phyloP scores from a whole-genome alignment of 2,329 filamentous ascomycete genomes.

The Bipolaris victoriae region DNA sequence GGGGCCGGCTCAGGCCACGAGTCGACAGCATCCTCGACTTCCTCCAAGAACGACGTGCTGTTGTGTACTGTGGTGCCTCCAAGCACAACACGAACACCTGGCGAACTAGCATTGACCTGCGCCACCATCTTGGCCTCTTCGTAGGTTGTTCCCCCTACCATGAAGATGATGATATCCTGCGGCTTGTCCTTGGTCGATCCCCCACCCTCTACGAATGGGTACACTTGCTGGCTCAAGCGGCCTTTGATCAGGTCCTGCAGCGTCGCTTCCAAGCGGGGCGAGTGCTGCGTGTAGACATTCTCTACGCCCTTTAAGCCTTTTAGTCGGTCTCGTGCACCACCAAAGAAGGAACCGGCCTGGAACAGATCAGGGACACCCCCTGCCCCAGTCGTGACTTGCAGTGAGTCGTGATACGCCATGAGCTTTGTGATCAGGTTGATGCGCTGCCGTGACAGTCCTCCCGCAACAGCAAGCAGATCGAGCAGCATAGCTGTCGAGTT shows the following conservation, averaged over 20 bases:
- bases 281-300: constrained; percentile 98
- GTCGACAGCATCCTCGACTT: constrained; percentile 86
- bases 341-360: constrained; percentile 85
- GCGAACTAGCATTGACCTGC: constrained; percentile 89
- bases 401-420: constrained; percentile 81
- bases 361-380: constrained; percentile 90
- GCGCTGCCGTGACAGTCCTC: constrained; percentile 75
- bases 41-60: constrained; percentile 83
- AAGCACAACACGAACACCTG: constrained; percentile 85
- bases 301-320: constrained; percentile 97
- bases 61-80: constrained; percentile 91
- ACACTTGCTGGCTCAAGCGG: constrained; percentile 81
- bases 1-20: constrained; percentile 74
- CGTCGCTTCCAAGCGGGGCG: constrained; percentile 82
- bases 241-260: constrained; percentile 94
- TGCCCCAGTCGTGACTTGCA: constrained; percentile 75
- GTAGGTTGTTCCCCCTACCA: constrained; percentile 91
- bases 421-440: constrained; percentile 83
- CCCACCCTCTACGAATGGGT: constrained; percentile 90
- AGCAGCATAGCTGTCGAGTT: constrained; percentile 84
- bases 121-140: constrained; percentile 97
- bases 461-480: constrained; percentile 83
- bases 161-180: constrained; percentile 94
- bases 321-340: constrained; percentile 83
- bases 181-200: constrained; percentile 91